phyloP scores from a whole-genome alignment of 345 rosid genomes.

The Gossypium raimondii region DNA sequence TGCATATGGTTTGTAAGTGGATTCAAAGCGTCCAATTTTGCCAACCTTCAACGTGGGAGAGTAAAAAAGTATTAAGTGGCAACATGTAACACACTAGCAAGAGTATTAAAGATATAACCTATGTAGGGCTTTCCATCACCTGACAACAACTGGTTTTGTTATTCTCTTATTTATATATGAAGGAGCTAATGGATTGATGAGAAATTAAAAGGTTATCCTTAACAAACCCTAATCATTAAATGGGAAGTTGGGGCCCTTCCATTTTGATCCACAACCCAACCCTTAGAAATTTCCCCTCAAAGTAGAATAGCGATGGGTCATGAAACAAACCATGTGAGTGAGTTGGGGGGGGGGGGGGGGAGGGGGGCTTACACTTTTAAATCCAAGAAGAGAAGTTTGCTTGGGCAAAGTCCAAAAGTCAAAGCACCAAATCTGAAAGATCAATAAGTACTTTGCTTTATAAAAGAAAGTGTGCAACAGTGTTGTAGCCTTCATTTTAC shows the following conservation, averaged over 20 bases:
- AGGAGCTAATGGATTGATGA: not conserved
- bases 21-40: not conserved
- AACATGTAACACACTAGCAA: constrained; percentile 24
- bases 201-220: constrained; percentile 17
- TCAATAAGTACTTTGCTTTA: constrained; percentile 25
- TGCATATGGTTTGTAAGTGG: not conserved
- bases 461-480: constrained; percentile 18
- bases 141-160: constrained; percentile 39
- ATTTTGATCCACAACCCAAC: constrained; percentile 23
- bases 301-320: constrained; percentile 36
- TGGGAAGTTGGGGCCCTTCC: constrained; percentile 18
- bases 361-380: constrained; percentile 42
- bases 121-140: constrained; percentile 24
- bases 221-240: constrained; percentile 44
- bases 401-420: constrained; percentile 44
- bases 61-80: constrained; percentile 23
- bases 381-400: constrained; percentile 43
- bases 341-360: not conserved
- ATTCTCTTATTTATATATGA: not conserved
- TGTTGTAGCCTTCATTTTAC: constrained; percentile 23
- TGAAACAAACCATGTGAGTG: constrained; percentile 56
- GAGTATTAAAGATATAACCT: constrained; percentile 28
- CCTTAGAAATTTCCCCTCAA: constrained; percentile 26
- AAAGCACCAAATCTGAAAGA: constrained; percentile 41
- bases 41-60: not conserved